Evolutionary conservation across 1,139 yeast genomes (phyloP), one percentile per base, ranked within the genome.

Genomic region (Debaryomyces fabryi): DNA sequence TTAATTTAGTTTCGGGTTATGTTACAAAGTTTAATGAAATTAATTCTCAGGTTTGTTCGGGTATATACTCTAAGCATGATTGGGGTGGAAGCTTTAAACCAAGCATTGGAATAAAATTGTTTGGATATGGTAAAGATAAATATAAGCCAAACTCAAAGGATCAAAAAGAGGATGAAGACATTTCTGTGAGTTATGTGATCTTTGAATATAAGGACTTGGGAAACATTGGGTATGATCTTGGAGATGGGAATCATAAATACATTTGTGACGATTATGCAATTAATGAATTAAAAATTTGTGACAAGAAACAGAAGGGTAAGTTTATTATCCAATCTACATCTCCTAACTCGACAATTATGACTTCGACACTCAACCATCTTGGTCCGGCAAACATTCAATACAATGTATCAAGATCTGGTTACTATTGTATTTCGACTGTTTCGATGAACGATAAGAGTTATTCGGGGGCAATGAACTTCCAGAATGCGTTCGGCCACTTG

Each of bases 401-500:
- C 63, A 75, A 78, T 3, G 81, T 95, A 37, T 73, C 78, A 52
- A 74, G 76, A 48, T 89, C 98, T 0, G 98, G 98, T 2, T 93
- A 88, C 67, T 93, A 92, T 71, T 93, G 99, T 72, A 86, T 93
- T 25, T 83, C 91, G 2, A 86, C 96, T 0, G 82, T 74, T 56
- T 75, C 84, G 15, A 62, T 65, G 38, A 58, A 61, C 4, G 64
- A 64, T 32, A 62, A 74, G 32, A 71, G 77, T 39, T 93, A 86
- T 65, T 67, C 75, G 45, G 89, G 93, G 10, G 69, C 71, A 21
- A 85, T 87, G 37, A 84, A 85, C 59, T 93, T 89, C 69, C 95
- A 90, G 70, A 92, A 91, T 68, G 89, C 98, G 2, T 93, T 80
- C 68, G 99, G 99, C 48, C 82, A 88, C 53, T 74, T 93, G 52